A percentile compares a stretch with the other conserved stretches of the same genome.
phyloP scores from a whole-genome alignment of 345 rosid genomes.

The Camelina laxa region DNA sequence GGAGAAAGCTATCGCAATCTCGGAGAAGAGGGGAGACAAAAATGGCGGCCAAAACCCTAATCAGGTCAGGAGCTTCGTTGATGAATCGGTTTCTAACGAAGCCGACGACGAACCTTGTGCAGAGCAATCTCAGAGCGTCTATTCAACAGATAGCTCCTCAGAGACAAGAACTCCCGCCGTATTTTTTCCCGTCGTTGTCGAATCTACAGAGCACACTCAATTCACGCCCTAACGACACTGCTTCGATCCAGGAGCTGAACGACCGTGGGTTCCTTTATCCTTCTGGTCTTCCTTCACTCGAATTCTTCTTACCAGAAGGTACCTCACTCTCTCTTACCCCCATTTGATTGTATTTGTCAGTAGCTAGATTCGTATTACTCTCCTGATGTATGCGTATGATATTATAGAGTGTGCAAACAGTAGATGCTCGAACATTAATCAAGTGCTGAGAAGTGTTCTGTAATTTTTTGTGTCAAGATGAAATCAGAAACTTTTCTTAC shows the following conservation, averaged over 20 bases:
- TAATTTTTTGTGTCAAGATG: not conserved
- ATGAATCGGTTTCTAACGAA: slow-evolving; percentile 57
- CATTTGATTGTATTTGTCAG: not conserved
- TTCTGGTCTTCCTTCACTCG: slow-evolving; percentile 77
- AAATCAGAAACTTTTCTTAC: slow-evolving; percentile 1
- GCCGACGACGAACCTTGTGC: slow-evolving; percentile 43
- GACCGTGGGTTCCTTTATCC: slow-evolving; percentile 71
- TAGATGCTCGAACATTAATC: not conserved
- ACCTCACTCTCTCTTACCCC: not conserved
- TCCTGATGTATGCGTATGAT: not conserved
- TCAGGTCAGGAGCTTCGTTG: slow-evolving; percentile 69
- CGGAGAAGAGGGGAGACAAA: slow-evolving; percentile 22
- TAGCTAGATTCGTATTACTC: slow-evolving; percentile 21
- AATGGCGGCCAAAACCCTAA: slow-evolving; percentile 78
- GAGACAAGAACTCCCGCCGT: slow-evolving; percentile 50
- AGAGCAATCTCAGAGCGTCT: slow-evolving; percentile 41
- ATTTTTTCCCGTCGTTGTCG: slow-evolving; percentile 65
- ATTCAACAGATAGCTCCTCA: slow-evolving; percentile 40
- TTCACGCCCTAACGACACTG: slow-evolving; percentile 51
- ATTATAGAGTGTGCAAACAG: not conserved
- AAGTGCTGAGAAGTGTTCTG: slow-evolving; percentile 4
- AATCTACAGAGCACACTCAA: slow-evolving; percentile 47
- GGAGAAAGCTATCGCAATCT: slow-evolving; percentile 16
- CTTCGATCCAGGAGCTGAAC: slow-evolving; percentile 41
- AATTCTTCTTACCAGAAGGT: slow-evolving; percentile 95